Base-by-base conservation (phyloP, 1,284 basidiomycete genomes). In the Rugiboletus extremiorientalis region DNA sequence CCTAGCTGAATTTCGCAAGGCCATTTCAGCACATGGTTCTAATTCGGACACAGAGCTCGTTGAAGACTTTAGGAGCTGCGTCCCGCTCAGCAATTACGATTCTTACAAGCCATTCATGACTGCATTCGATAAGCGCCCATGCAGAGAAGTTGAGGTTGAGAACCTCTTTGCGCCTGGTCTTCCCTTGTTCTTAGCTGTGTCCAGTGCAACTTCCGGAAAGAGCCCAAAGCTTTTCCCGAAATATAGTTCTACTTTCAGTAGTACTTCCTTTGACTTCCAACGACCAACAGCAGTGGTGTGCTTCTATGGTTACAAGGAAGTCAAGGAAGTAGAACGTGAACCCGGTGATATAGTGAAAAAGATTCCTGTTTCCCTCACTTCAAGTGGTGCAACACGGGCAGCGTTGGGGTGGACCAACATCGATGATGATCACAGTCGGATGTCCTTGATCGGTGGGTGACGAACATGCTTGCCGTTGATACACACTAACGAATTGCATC, bases 131-230 rank as follows among this genome's bases (percentile, higher is more conserved):
- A 42, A 54, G 20, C 33, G 27, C 4, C 52, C 42, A 34, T 65
- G 57, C 38, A 54, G 63, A 37, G 46, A 55, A 28, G 33, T 40
- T 12, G 55, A 59, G 4, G 23, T 64, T 16, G 31, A 45, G n/a
- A 53, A 64, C 37, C 51, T 64, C n/a, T 51, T 64, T n/a, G 45
- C 63, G 4, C 63, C 60, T 1, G 63, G 63, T 25, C 34, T 65
- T 5, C 60, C 63, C 12, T 20, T 36, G 25, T 34, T 44, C 25
- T 27, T 65, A 16, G 53, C 48, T 2, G 8, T 47, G 4, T 54
- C 60, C 2, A 65, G 63, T 43, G 40, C 53, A 2, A 65, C 63
- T 18, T 60, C 60, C 8, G 62, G 59, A 11, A 50, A 30, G 27
- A 28, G 4, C 7, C 37, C 50, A 4, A 61, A 50, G 22, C n/a